Conservation (phyloP, 306 rosid genomes). For the Rosa lucieae region DNA sequence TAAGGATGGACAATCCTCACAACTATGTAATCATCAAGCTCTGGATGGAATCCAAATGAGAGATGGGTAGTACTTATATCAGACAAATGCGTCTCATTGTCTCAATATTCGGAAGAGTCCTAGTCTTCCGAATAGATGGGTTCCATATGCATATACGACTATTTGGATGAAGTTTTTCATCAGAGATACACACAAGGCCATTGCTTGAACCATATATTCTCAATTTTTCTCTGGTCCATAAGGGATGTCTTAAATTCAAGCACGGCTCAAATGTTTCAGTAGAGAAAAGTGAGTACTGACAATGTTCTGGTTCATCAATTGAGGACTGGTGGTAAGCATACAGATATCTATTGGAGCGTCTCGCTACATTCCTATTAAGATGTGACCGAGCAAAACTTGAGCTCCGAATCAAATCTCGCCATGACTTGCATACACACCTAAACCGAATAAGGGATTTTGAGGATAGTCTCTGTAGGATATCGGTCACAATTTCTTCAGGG, state of each 20-base stretch:
- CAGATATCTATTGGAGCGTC: background rate
- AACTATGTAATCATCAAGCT: background rate
- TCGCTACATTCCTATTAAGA: background rate
- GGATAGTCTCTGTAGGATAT: background rate
- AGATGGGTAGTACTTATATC: background rate
- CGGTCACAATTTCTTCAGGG: background rate
- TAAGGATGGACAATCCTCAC: background rate
- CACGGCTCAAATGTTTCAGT: background rate
- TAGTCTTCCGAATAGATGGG: background rate
- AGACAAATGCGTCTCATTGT: background rate
- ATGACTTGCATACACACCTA: background rate
- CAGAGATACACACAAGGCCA: background rate
- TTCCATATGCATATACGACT: conserved; percentile 4
- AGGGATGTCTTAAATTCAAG: background rate
- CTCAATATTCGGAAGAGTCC: background rate
- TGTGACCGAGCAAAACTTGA: background rate
- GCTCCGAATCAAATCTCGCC: conserved; percentile 2
- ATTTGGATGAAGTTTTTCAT: too few relatives aligned
- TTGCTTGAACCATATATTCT: background rate
- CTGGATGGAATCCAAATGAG: background rate
- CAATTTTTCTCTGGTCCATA: background rate
- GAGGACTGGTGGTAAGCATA: background rate
- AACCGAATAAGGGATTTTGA: background rate
- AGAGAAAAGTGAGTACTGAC: background rate
- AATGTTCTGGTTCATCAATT: background rate